Evolutionary conservation across 768 basidiomycete species (phyloP).

Genomic region (Lanmaoa rubissima): DNA sequence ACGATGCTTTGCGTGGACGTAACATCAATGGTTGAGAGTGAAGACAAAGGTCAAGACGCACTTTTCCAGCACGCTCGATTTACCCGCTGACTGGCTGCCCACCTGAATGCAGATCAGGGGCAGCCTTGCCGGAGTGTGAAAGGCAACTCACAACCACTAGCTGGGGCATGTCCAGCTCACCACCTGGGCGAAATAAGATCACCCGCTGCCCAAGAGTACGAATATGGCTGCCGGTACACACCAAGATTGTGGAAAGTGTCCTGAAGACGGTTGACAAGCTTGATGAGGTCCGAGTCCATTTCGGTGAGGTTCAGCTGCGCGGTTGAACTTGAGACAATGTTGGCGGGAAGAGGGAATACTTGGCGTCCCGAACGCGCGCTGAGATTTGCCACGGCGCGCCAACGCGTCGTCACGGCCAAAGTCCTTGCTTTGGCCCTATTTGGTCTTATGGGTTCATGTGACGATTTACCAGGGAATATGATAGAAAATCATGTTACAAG

Average conservation of each 20-base stretch:
- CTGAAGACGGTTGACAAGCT: constrained; percentile 92
- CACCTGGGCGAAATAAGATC: constrained; percentile 47
- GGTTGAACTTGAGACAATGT: constrained; percentile 1
- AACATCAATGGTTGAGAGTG: too few species aligned
- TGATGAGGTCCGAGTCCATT: constrained; percentile 95
- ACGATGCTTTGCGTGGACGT: too few species aligned
- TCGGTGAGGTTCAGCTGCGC: constrained; percentile 4
- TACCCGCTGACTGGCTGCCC: constrained; percentile 95
- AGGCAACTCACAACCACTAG: constrained; percentile 70
- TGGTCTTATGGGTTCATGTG: constrained; percentile 7
- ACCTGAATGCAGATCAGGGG: constrained; percentile 49
- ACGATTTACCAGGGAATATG: neutral
- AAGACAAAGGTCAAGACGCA: constrained; percentile 39
- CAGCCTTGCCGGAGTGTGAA: neutral
- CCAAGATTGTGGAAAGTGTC: constrained; percentile 89
- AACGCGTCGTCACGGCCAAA: constrained; percentile 33
- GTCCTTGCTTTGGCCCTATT: constrained; percentile 27
- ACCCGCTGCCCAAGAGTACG: constrained; percentile 3
- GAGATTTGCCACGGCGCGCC: constrained; percentile 12
- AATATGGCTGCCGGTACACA: constrained; percentile 36
- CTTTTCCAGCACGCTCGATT: constrained; percentile 96
- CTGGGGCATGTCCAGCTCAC: constrained; percentile 92
- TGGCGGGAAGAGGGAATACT: constrained; percentile 1
- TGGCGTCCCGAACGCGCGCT: constrained; percentile 19
- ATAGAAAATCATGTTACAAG: constrained; percentile 7